Percentiles rank a stretch among this genome's conserved stretches.
phyloP scores from a whole-genome alignment of 1,284 basidiomycete species.

The Vanrija humicola region DNA sequence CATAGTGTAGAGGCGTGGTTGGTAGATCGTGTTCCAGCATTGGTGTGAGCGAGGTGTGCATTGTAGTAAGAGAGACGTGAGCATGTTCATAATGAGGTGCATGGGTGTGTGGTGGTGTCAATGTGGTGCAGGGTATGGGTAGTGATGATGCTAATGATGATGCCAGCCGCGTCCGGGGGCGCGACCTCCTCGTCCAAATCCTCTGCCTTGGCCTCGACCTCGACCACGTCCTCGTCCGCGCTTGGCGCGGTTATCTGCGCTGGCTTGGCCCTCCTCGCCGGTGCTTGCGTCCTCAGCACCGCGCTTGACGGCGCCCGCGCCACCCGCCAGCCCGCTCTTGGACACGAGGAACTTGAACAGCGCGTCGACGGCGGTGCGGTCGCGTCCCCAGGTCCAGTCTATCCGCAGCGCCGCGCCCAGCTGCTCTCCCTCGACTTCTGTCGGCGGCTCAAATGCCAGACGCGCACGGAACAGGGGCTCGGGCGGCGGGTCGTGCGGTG shows the following conservation, averaged over 20 bases:
- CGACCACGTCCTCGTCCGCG: not conserved
- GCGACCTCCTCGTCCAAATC: not conserved
- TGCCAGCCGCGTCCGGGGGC: not conserved
- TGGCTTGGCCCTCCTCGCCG: not conserved
- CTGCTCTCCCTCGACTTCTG: not conserved
- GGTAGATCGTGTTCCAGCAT: conserved; percentile 3
- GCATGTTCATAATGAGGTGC: conserved; percentile 7
- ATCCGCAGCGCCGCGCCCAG: conserved; percentile 47
- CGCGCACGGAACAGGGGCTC: conserved; percentile 33
- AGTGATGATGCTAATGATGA: not conserved
- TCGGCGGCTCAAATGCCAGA: conserved; percentile 9
- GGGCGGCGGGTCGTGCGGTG: not conserved
- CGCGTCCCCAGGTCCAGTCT: conserved; percentile 63
- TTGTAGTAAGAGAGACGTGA: conserved; percentile 15
- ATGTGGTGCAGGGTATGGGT: not conserved
- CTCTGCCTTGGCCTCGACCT: not conserved
- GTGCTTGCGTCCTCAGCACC: not conserved
- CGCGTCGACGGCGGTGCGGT: conserved; percentile 62
- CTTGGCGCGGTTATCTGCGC: no score
- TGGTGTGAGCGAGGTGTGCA: conserved; percentile 10
- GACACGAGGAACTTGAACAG: conserved; percentile 61
- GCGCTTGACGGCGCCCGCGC: conserved; percentile 1
- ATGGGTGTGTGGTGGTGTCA: not conserved
- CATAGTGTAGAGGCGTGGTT: not conserved
- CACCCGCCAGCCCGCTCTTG: conserved; percentile 38